A percentile compares a stretch with the other conserved stretches of the same genome.
Conservation (phyloP, 169 alveolate species). For the Miamiensis avidus region DNA sequence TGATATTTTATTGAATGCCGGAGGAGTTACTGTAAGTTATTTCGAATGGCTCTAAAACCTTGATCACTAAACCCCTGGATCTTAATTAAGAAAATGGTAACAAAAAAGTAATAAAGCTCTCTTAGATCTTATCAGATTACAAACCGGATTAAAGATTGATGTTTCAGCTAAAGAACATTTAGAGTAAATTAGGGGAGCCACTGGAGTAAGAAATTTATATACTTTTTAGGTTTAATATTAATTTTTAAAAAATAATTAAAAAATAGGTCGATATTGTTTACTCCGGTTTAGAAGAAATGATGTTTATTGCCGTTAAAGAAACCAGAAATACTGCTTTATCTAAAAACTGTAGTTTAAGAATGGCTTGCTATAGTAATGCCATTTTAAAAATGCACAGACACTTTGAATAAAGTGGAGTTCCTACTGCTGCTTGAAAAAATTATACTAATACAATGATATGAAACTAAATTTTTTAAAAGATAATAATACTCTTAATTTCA, state of each 20-base stretch:
- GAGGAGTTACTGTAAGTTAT: conserved; percentile 81
- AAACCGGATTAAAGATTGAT: conserved; percentile 24
- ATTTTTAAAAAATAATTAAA: not conserved
- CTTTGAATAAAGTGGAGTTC: conserved; percentile 29
- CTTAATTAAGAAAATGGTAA: conserved; percentile 64
- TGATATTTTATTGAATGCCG: conserved; percentile 72
- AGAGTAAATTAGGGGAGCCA: conserved; percentile 50
- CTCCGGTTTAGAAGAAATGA: conserved; percentile 76
- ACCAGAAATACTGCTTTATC: conserved; percentile 43
- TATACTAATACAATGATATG: no score
- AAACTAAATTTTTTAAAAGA: no score
- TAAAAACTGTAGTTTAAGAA: conserved; percentile 42
- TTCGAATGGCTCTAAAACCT: conserved; percentile 78
- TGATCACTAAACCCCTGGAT: conserved; percentile 66
- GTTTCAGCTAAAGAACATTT: not conserved
- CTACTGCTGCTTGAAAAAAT: conserved; percentile 7
- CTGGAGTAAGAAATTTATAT: conserved; percentile 16
- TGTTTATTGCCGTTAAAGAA: conserved; percentile 53
- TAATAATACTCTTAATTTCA: no score
- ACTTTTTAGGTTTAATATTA: not conserved
- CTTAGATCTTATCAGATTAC: conserved; percentile 17
- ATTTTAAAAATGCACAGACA: conserved; percentile 52
- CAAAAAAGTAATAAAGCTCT: conserved; percentile 41
- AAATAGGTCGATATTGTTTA: conserved; percentile 59
- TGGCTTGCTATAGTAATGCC: conserved; percentile 67